Percentiles rank a stretch among this genome's conserved stretches.
These are phyloP conservation scores for Oryza punctata DNA, from an alignment of 176 grass and related monocot species.

Conservation along the genomic window DNA sequence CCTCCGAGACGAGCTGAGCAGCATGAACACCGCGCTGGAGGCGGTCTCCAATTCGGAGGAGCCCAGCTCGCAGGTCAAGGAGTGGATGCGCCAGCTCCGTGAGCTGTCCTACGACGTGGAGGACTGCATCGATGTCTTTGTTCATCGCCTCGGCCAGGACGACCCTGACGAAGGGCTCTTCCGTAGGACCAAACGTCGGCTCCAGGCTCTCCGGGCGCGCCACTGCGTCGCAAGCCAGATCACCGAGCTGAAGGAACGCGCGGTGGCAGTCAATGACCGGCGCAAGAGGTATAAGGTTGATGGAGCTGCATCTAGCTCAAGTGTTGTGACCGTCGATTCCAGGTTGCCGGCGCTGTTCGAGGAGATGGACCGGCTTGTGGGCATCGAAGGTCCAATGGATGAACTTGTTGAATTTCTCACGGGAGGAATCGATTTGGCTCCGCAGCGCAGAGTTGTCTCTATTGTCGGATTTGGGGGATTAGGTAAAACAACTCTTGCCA, in stretches of 20 bases:
- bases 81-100: constrained; percentile 27
- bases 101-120: constrained; percentile 43
- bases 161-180: neutral
- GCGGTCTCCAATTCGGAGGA: neutral
- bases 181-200: neutral
- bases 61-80: neutral
- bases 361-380: constrained; percentile 23
- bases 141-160: neutral
- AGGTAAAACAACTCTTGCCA: constrained; percentile 44
- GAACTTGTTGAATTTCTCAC: constrained; percentile 3
- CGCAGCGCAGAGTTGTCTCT: constrained; percentile 7
- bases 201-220: neutral
- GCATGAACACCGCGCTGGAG: constrained; percentile 22
- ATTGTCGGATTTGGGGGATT: constrained; percentile 38
- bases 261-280: neutral
- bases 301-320: no score
- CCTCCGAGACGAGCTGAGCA: constrained; percentile 32
- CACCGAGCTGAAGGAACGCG: constrained; percentile 13
- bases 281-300: constrained; percentile 18
- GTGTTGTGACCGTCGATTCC: neutral
- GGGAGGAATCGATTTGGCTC: neutral
- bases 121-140: constrained; percentile 40
- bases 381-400: constrained; percentile 10
- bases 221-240: neutral
- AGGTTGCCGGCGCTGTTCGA: constrained; percentile 26